Conservation (phyloP, 2,329 filamentous ascomycete species). For the Hypoxylon sp. region DNA sequence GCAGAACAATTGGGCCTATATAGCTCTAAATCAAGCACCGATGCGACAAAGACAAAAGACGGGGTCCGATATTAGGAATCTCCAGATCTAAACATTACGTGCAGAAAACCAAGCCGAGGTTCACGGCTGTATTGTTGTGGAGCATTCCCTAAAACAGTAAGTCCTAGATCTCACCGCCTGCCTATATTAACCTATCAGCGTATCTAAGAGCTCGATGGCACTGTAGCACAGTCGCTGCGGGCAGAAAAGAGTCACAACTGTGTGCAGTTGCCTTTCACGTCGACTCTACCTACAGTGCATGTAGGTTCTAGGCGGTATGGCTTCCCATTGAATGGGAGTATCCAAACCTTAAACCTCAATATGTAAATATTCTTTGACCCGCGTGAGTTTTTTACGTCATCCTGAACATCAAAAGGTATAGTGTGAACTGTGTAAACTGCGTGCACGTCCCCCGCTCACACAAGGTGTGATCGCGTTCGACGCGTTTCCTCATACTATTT, state of each 20-base stretch:
- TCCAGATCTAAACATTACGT: constrained; percentile 13
- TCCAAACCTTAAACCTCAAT: not conserved
- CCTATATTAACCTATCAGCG: constrained; percentile 3
- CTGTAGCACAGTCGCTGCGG: not conserved
- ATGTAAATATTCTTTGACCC: not conserved
- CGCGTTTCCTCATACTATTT: not conserved
- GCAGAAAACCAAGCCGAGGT: constrained; percentile 41
- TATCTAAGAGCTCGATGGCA: constrained; percentile 1
- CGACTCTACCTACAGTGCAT: not conserved
- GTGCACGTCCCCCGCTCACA: not conserved
- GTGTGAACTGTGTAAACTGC: not conserved
- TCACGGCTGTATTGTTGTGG: constrained; percentile 16
- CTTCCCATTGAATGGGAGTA: too few relatives aligned
- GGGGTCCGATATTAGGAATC: constrained; percentile 17
- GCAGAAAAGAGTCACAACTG: not conserved
- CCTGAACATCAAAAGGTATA: not conserved
- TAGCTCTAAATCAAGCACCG: constrained; percentile 6
- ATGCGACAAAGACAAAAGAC: constrained; percentile 13
- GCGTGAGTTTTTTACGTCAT: not conserved
- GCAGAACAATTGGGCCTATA: not conserved
- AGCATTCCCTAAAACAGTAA: constrained; percentile 2
- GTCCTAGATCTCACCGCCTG: constrained; percentile 20
- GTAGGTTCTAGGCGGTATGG: too few relatives aligned
- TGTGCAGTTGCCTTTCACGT: not conserved
- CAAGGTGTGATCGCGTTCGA: not conserved